Evolutionary conservation across 2,329 filamentous ascomycete genomes (phyloP), one percentile per base, ranked within the genome.

Genomic region (Fonsecaea pedrosoi): DNA sequence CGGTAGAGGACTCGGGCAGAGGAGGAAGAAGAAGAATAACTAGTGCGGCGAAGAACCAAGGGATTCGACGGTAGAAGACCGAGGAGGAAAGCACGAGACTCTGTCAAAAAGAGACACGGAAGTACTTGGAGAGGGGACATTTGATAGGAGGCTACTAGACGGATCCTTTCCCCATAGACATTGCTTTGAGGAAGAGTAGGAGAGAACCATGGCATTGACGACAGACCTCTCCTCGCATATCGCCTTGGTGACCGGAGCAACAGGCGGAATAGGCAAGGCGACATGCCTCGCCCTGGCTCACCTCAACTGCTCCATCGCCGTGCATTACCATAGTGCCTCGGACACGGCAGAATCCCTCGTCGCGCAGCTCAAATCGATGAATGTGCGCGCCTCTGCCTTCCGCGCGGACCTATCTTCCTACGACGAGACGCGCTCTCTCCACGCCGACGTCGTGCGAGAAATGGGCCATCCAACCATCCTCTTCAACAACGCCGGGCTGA

Each of bases 401-500:
- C 74, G 78, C 30, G 78, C 79, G 3, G 77, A 81, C 65, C 67
- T 81, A 40, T 73, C 72, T 9, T 71, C 72, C 15, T 80, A 79
- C 66, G 77, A 78, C 45, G 69, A 80, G 71, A 78, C 78, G 13
- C 57, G 64, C 25, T 32, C 62, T 12, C 60, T 73, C n/a, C 78
- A 81, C 67, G 64, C 69, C 1, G 71, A 74, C 37, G 77, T 81
- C 25, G 71, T 75, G 3, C 67, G 72, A 1, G 64, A 67, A 4
- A 66, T 81, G 59, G 77, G 78, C 4, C 68, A 75, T 7, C 75
- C 79, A 2, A 77, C 75, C 50, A 78, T 82, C 61, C 74, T 82
- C 60, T 82, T 80, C 76, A 77, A 75, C 74, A 84, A 91, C 72
- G 89, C 89, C 1, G 89, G 88, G 0, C 37, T 68, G 30, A 73